Evolutionary conservation across 1,284 basidiomycete genomes (phyloP).

Genomic region (Rhodofomes roseus): DNA sequence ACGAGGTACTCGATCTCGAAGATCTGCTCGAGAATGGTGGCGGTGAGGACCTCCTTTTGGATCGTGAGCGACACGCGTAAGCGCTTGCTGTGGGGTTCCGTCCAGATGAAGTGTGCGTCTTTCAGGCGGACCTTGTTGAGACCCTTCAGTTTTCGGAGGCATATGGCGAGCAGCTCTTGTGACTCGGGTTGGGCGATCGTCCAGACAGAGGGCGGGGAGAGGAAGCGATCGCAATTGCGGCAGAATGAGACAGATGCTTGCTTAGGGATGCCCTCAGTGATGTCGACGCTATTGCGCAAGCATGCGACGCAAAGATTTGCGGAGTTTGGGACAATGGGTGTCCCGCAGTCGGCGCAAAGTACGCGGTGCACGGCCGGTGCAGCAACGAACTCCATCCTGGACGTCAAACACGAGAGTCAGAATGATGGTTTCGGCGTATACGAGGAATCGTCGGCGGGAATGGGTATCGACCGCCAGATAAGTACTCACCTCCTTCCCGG

Average conservation of each 20-base stretch:
- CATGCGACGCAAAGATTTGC: constrained; percentile 96
- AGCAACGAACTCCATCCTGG: constrained; percentile 69
- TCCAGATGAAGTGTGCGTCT: constrained; percentile 99
- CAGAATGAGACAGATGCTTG: constrained; percentile 95
- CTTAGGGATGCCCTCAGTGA: constrained; percentile 98
- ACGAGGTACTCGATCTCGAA: constrained; percentile 98
- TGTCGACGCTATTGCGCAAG: constrained; percentile 89
- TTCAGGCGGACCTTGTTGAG: constrained; percentile 93
- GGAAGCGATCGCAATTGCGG: constrained; percentile 93
- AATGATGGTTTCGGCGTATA: not conserved
- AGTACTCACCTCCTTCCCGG: no score
- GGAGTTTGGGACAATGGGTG: constrained; percentile 92
- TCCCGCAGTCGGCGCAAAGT: constrained; percentile 81
- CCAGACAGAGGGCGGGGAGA: constrained; percentile 91
- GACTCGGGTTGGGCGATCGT: constrained; percentile 86
- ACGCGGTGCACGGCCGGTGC: constrained; percentile 71
- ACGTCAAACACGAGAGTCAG: no score
- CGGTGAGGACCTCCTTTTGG: constrained; percentile 96
- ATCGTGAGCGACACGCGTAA: constrained; percentile 93
- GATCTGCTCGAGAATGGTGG: constrained; percentile 95
- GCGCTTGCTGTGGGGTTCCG: constrained; percentile 95
- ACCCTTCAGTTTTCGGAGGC: constrained; percentile 92
- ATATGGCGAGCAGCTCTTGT: constrained; percentile 87
- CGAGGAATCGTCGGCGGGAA: no score
- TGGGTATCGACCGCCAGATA: no score